Conservation (phyloP, 2,329 filamentous ascomycete genomes). For the Xylariomycetidae sp. region DNA sequence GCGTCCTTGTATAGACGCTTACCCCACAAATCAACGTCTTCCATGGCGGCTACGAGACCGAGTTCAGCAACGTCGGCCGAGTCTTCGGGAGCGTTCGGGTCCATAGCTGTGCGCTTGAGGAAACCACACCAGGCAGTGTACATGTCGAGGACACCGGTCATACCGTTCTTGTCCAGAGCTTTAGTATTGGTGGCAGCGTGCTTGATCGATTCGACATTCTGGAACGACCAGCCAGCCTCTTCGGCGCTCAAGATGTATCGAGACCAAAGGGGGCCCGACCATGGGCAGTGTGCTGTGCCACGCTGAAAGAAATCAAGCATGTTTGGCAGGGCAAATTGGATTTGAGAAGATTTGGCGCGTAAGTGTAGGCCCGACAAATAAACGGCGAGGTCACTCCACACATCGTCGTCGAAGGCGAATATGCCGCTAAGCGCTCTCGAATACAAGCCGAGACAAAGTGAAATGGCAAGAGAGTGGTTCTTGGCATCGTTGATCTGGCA, state of each 20-base stretch:
- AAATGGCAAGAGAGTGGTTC: slow-evolving; percentile 38
- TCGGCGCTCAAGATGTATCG: slow-evolving; percentile 84
- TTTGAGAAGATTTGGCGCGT: slow-evolving; percentile 33
- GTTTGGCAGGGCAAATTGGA: slow-evolving; percentile 34
- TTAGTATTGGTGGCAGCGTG: slow-evolving; percentile 85
- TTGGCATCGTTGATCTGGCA: slow-evolving; percentile 52
- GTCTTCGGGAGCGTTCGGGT: slow-evolving; percentile 69
- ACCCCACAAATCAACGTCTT: slow-evolving; percentile 77
- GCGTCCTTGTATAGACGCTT: slow-evolving; percentile 67
- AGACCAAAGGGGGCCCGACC: slow-evolving; percentile 88
- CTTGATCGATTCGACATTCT: slow-evolving; percentile 84
- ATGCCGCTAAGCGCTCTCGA: slow-evolving; percentile 67
- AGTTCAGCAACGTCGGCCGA: slow-evolving; percentile 87
- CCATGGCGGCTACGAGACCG: slow-evolving; percentile 78
- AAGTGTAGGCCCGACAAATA: slow-evolving; percentile 57
- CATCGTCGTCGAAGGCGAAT: slow-evolving; percentile 67
- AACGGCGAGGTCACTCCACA: slow-evolving; percentile 82
- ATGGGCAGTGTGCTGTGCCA: slow-evolving; percentile 86
- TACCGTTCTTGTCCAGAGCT: slow-evolving; percentile 76
- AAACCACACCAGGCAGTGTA: slow-evolving; percentile 95
- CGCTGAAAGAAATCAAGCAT: slow-evolving; percentile 71
- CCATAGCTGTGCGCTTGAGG: slow-evolving; percentile 78
- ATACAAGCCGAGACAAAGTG: slow-evolving; percentile 63
- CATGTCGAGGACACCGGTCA: slow-evolving; percentile 85
- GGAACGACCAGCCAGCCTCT: slow-evolving; percentile 68